Evolutionary conservation across 176 grass and related monocot species (phyloP), one percentile per base, ranked within the genome.

Genomic region (Calamus simplicifolius): DNA sequence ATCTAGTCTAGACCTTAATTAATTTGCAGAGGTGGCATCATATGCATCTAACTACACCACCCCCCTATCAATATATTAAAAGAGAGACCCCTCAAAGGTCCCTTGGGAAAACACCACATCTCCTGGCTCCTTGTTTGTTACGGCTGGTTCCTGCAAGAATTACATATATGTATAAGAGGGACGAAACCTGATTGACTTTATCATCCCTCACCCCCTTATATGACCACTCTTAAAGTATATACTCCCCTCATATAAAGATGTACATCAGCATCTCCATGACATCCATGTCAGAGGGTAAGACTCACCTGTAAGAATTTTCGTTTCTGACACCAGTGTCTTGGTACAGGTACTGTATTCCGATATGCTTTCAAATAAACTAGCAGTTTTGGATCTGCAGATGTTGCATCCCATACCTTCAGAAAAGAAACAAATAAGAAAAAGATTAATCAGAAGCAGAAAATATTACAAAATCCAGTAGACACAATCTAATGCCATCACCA

Each of bases 281-380:
- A 52, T 3, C 55, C 23, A 77, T 55, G 29, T 18, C 10, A 73
- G 55, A 76, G 30, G n/a, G 14, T 43, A 27, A 53, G 15, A 81
- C 57, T 57, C 73, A 95, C 90, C 82, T 95, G 90, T 64, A 95
- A 73, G 56, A 95, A 95, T 61, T 95, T 95, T 18, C 80, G 74
- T 52, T 95, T 95, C 59, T 95, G 85, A 59, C 79, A 86, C 90
- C 82, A 95, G 52, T 95, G 85, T 27, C 85, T 86, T 75, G 90
- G 90, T 49, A 95, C 85, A 73, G 85, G 90, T 49, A 95, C 90
- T 54, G 85, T 86, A 21, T 95, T 89, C 58, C 82, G 75, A 70
- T 89, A 89, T 54, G 85, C 86, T 72, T 95, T 95, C 31, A 95
- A 80, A 78, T 57, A 74, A 13, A 86, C 85, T 49, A 95, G 80